phyloP scores from a whole-genome alignment of 352 stramenopile species.

The Pythium folliculosum region DNA sequence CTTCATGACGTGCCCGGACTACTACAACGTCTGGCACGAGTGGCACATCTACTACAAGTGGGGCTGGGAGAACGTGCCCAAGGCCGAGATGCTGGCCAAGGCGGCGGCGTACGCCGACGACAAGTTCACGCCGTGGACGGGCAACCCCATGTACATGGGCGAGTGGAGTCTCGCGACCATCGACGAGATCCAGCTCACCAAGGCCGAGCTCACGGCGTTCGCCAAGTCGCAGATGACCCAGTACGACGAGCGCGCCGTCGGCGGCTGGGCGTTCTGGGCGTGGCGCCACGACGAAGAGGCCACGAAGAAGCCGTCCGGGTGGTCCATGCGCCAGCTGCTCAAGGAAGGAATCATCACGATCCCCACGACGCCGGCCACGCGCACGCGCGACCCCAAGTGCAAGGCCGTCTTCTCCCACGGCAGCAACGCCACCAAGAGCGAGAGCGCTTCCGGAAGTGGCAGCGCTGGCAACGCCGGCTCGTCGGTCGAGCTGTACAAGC shows the following conservation, averaged over 20 bases:
- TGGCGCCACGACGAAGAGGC: conserved; percentile 28
- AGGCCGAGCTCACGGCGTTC: conserved; percentile 32
- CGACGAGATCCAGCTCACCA: conserved; percentile 29
- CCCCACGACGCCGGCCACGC: conserved; percentile 6
- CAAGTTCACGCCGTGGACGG: conserved; percentile 32
- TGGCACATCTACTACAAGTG: conserved; percentile 62
- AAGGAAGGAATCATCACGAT: conserved; percentile 22
- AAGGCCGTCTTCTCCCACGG: neutral
- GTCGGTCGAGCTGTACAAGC: neutral
- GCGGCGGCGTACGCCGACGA: conserved; percentile 7
- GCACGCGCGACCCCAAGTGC: conserved; percentile 20
- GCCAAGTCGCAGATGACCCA: conserved; percentile 32
- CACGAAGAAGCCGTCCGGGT: conserved; percentile 21
- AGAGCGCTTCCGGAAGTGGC: neutral
- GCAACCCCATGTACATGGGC: conserved; percentile 52
- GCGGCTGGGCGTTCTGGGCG: conserved; percentile 31
- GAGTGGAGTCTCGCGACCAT: conserved; percentile 53
- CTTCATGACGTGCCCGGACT: conserved; percentile 37
- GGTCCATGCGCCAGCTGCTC: conserved; percentile 31
- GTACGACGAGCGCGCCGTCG: conserved; percentile 15
- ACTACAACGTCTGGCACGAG: conserved; percentile 62
- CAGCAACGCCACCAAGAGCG: neutral
- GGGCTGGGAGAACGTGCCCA: conserved; percentile 31
- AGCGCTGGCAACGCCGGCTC: neutral
- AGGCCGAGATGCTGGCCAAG: conserved; percentile 24